Base-by-base conservation (phyloP, 805 yeast species). In the Suhomyces canberraensis region DNA sequence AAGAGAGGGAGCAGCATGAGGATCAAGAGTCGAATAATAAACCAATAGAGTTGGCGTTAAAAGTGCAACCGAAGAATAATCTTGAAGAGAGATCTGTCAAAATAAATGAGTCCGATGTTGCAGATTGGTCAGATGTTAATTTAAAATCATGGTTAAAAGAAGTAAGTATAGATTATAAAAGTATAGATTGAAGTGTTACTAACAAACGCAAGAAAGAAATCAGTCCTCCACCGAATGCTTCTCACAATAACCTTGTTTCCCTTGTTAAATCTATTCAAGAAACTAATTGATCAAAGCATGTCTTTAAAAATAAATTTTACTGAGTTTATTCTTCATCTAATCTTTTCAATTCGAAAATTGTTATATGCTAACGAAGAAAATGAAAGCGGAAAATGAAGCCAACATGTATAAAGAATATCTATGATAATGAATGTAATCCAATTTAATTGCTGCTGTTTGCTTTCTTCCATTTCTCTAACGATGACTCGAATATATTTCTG, bases 401-500 rank as follows among this genome's bases (percentile, higher is more conserved):
- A n/a, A n/a, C n/a, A n/a, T n/a, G n/a, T n/a, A n/a, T n/a, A n/a
- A n/a, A n/a, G n/a, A n/a, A n/a, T n/a, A n/a, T n/a, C n/a, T n/a
- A n/a, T n/a, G n/a, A n/a, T n/a, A n/a, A n/a, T n/a, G n/a, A n/a
- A n/a, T n/a, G n/a, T n/a, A n/a, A n/a, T n/a, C n/a, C n/a, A n/a
- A n/a, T n/a, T n/a, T n/a, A n/a, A n/a, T n/a, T n/a, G n/a, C n/a
- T n/a, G n/a, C n/a, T n/a, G n/a, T n/a, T n/a, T n/a, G n/a, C n/a
- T n/a, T n/a, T n/a, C n/a, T n/a, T 9, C 72, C 78, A 71, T 17
- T 48, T 45, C 25, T 48, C 37, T 16, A 75, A 40, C 11, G 68
- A 82, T 3, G 60, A 54, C 31, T 72, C 69, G 45, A 77, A 81
- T n/a, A 76, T 51, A 14, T 60, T 48, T 69, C 79, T 69, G 1